Conservation (phyloP, 805 yeast species). For the Cyberlindnera nakhonratchasimensis region DNA sequence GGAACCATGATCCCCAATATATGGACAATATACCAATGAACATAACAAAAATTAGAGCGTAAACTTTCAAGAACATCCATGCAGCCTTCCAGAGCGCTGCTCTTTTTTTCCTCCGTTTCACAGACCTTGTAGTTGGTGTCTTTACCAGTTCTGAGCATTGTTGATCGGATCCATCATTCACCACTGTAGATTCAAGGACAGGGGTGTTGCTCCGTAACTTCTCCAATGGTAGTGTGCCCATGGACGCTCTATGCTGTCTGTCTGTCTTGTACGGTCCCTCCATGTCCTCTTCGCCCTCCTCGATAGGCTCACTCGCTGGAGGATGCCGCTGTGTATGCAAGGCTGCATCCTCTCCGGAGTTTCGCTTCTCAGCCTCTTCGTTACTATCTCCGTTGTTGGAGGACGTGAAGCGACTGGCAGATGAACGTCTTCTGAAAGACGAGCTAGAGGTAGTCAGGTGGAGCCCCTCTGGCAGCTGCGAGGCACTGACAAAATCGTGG, state of each 20-base stretch:
- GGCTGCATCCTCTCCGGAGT: no score
- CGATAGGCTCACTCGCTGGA: not conserved
- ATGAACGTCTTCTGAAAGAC: constrained; percentile 7
- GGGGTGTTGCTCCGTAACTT: no score
- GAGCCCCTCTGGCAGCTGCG: constrained; percentile 10
- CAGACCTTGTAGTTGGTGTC: constrained; percentile 12
- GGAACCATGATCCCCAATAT: constrained; percentile 30
- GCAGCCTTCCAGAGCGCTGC: constrained; percentile 14
- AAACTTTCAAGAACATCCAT: constrained; percentile 15
- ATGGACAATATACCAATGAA: constrained; percentile 29
- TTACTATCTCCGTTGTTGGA: not conserved
- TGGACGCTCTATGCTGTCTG: not conserved
- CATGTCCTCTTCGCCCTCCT: not conserved
- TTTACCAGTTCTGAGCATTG: constrained; percentile 3
- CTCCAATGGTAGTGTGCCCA: not conserved
- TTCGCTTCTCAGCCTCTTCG: not conserved
- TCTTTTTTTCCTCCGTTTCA: constrained; percentile 13
- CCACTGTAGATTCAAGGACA: not conserved
- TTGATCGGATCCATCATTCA: not conserved
- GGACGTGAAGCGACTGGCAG: constrained; percentile 2
- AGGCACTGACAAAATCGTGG: constrained; percentile 13
- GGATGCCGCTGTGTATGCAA: no score
- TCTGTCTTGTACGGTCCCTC: not conserved
- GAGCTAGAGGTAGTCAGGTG: constrained; percentile 8
- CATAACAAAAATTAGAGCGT: constrained; percentile 21